Conservation (phyloP, 139 green algal genomes). For the Desmodesmus armatus region DNA sequence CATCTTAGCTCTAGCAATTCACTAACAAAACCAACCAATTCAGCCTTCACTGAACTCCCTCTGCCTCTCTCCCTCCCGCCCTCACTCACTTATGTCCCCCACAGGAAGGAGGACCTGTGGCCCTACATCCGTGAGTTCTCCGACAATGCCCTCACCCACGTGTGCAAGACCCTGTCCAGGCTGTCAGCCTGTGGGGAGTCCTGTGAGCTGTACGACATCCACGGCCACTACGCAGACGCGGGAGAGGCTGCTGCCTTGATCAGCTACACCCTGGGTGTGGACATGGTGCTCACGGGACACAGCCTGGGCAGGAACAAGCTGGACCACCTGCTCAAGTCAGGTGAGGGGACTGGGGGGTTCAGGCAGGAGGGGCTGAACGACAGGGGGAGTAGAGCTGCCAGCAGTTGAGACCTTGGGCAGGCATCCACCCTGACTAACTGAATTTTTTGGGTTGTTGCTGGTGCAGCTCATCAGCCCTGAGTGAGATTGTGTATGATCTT, state of each 20-base stretch:
- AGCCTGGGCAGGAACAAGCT: slow-evolving; percentile 95
- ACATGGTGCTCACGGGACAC: slow-evolving; percentile 95
- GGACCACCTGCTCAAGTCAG: slow-evolving; percentile 90
- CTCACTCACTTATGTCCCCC: too few relatives aligned
- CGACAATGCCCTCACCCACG: slow-evolving; percentile 81
- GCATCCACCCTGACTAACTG: too few relatives aligned
- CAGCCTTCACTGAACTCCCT: neutral
- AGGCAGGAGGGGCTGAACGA: too few relatives aligned
- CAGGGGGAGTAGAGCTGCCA: too few relatives aligned
- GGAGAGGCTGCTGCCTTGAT: slow-evolving; percentile 84
- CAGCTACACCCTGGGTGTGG: slow-evolving; percentile 80
- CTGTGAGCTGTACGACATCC: slow-evolving; percentile 71
- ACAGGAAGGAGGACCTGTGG: slow-evolving; percentile 93
- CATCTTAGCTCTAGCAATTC: too few relatives aligned
- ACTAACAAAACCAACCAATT: too few relatives aligned
- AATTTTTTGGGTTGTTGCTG: too few relatives aligned
- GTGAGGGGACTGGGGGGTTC: too few relatives aligned
- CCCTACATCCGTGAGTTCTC: slow-evolving; percentile 94
- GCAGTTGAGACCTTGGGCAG: too few relatives aligned
- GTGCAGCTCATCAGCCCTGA: too few relatives aligned
- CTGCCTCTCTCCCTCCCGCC: neutral
- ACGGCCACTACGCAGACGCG: slow-evolving; percentile 89
- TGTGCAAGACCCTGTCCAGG: slow-evolving; percentile 61
- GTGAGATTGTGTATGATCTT: too few relatives aligned
- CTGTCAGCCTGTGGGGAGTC: slow-evolving; percentile 67